Percentiles rank a stretch among this genome's conserved stretches.
phyloP scores from a whole-genome alignment of 495 filamentous ascomycete species.

The Acidomyces sp. region DNA sequence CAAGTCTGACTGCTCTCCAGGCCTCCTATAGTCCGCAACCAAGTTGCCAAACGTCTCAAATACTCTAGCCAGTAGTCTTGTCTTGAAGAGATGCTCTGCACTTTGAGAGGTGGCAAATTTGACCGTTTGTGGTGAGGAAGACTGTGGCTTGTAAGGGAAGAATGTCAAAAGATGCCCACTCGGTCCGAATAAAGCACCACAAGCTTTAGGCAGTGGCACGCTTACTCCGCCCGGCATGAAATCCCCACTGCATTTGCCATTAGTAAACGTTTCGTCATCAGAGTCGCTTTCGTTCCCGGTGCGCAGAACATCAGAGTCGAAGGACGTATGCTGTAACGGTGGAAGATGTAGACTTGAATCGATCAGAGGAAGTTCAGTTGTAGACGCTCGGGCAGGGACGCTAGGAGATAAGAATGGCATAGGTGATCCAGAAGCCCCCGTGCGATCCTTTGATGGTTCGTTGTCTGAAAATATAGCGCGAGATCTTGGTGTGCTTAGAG shows the following conservation, averaged over 20 bases:
- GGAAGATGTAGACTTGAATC: constrained; percentile 5
- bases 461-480: constrained; percentile 11
- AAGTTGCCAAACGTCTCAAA: constrained; percentile 88
- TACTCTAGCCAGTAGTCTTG: constrained; percentile 47
- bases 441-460: constrained; percentile 8
- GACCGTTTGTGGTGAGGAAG: neutral
- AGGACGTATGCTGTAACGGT: constrained; percentile 6
- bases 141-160: constrained; percentile 10
- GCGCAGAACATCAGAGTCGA: constrained; percentile 2
- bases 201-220: constrained; percentile 20
- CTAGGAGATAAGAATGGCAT: constrained; percentile 17
- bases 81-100: constrained; percentile 45
- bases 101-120: constrained; percentile 11
- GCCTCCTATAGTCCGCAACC: constrained; percentile 24
- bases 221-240: constrained; percentile 18
- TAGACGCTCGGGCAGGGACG: constrained; percentile 9
- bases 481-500: constrained; percentile 1
- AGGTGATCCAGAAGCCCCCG: neutral
- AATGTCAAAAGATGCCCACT: constrained; percentile 20
- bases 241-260: constrained; percentile 1
- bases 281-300: constrained; percentile 11
- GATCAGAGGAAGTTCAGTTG: constrained; percentile 1
- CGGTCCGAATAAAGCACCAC: constrained; percentile 20
- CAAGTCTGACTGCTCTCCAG: constrained; percentile 36
- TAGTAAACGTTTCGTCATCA: constrained; percentile 13